Evolutionary conservation across 495 filamentous ascomycete genomes (phyloP).

Genomic region (Pseudevernia furfuracea): DNA sequence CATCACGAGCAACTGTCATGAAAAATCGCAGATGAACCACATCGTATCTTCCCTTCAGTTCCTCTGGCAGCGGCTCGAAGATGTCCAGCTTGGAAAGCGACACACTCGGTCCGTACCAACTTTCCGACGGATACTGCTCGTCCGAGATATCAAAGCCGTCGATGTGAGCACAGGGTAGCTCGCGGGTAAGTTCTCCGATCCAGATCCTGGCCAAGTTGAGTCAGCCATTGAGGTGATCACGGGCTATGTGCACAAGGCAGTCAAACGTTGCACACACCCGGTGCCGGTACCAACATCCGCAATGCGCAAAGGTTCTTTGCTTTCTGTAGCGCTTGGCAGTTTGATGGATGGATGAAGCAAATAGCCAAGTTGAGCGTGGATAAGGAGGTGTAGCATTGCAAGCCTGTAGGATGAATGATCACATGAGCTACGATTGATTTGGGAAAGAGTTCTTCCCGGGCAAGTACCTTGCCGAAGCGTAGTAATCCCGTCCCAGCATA

Average conservation of each 20-base stretch:
- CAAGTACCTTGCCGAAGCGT: constrained; percentile 13
- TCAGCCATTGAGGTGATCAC: background rate
- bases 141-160: constrained; percentile 16
- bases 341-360: constrained; percentile 16
- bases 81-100: constrained; percentile 15
- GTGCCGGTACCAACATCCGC: constrained; percentile 19
- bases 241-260: too few relatives aligned
- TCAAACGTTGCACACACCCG: background rate
- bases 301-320: constrained; percentile 2
- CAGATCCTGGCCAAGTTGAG: background rate
- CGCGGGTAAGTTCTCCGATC: constrained; percentile 5
- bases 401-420: constrained; percentile 3
- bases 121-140: constrained; percentile 6
- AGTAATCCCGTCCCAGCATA: constrained; percentile 19
- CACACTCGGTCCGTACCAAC: constrained; percentile 9
- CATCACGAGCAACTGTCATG: constrained; percentile 12
- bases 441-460: background rate
- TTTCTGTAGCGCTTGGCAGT: background rate
- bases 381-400: constrained; percentile 15
- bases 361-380: constrained; percentile 12
- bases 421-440: background rate
- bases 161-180: constrained; percentile 8
- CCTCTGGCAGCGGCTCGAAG: constrained; percentile 12
- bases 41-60: constrained; percentile 7
- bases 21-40: constrained; percentile 15